Evolutionary conservation across 78 protist genomes (phyloP).

Genomic region (Dictyostelium brefeldianum): DNA sequence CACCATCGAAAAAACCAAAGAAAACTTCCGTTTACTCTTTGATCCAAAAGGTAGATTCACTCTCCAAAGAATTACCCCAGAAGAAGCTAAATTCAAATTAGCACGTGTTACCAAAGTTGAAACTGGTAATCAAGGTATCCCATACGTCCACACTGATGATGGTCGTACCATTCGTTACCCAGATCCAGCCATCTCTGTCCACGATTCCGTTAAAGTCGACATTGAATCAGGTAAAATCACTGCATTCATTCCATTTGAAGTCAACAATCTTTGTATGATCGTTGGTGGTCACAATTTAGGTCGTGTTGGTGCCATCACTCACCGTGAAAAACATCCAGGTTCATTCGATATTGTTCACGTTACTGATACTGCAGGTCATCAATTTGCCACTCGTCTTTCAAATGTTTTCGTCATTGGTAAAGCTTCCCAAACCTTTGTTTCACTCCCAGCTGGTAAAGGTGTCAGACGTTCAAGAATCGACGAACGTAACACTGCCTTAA

Average conservation of each 20-base stretch:
- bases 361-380: conserved; percentile 94
- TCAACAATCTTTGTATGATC: conserved; percentile 95
- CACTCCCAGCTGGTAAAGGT: conserved; percentile 98
- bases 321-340: conserved; percentile 97
- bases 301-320: conserved; percentile 98
- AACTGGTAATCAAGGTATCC: conserved; percentile 94
- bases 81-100: conserved; percentile 98
- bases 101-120: conserved; percentile 87
- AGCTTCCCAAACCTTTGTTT: conserved; percentile 91
- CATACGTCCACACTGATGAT: conserved; percentile 98
- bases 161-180: conserved; percentile 99
- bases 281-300: conserved; percentile 99
- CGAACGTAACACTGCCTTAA: conserved; percentile 67
- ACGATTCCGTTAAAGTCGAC: conserved; percentile 97
- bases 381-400: conserved; percentile 98
- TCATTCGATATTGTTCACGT: conserved; percentile 98
- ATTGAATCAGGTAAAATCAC: conserved; percentile 87
- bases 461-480: conserved; percentile 86
- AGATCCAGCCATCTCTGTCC: conserved; percentile 93
- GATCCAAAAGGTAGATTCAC: conserved; percentile 99
- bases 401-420: conserved; percentile 99
- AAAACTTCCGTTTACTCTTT: conserved; percentile 99
- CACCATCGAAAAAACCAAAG: conserved; percentile 96
- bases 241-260: conserved; percentile 74
- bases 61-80: conserved; percentile 94